Base-by-base conservation (phyloP, 1,139 yeast species). In the Hyphopichia khmerensis region DNA sequence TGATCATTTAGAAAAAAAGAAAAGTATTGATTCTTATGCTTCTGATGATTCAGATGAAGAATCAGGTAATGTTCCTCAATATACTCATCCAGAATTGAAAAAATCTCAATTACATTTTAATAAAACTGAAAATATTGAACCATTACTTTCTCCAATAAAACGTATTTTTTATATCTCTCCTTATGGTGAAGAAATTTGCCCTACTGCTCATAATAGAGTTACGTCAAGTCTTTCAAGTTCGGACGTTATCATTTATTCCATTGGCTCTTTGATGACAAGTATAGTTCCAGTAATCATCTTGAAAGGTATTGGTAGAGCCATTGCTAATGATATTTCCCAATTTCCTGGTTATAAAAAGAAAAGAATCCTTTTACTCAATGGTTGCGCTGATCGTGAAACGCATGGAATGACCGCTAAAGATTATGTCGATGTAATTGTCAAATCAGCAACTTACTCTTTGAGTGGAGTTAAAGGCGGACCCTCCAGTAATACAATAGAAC, bases 261-360 rank as follows among this genome's bases (percentile, higher is more conserved):
- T 91, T 45, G 97, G 97, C 1, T 87, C 96, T 2, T 67, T 91
- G 36, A 86, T 87, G 84, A 90, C 97, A 0, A 87, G 96, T 44
- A 79, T 87, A 8, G 67, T 88, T 2, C 97, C 97, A 0, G 81
- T 89, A 0, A 66, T 89, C 3, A 77, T 88, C 10, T 65, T 88
- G 5, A 80, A 80, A 44, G 96, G 95, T 1, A 76, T 88, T 18
- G 95, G 91, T 0, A 73, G 71, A 36, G 80, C 87, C 1, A 70
- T 73, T 36, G 67, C 70, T n/a, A 55, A 48, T 14, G 64, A 75
- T 72, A 36, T 51, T 21, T 43, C 46, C 40, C 37, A 53, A 44
- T 10, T 54, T 40, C 18, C 31, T 9, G 10, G 8, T 19, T 49
- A 48, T 10, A 52, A 54, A 8, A 69, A 74, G 39, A 73, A 70